Evolutionary conservation across 1,284 basidiomycete genomes (phyloP), one percentile per base, ranked within the genome.

Genomic region (Garcileccinum viscosum): DNA sequence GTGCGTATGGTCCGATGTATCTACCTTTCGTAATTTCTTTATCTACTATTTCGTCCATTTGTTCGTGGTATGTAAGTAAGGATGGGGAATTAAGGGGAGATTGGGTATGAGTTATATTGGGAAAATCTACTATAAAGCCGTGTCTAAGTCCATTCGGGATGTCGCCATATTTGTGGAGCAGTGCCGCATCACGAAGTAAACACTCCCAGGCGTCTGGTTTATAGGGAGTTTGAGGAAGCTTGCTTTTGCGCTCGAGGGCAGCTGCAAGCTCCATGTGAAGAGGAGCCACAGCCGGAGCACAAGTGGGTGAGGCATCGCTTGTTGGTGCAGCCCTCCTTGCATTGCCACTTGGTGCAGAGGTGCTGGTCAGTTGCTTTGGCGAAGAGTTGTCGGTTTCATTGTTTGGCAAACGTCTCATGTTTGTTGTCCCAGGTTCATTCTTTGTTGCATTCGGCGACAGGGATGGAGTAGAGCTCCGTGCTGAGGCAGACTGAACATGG

Each of bases 241-340:
- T 37, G 14, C 37, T 37, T 37, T 37, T 37, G 37, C 37, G 37
- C 37, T 37, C 8, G 7, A 61, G 72, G 75, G 67, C 78, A 81
- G 14, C 19, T 17, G 27, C 75, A 73, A 67, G 75, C 76, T 35
- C 77, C 75, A 58, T 80, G 79, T 15, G 37, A n/a, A 5, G 32
- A 2, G 0, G 67, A 42, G 0, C 71, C 65, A 30, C 78, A 81
- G 0, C 78, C 76, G 2, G 75, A 76, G 58, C 78, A 81, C 2
- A 73, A 11, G 64, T 76, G 76, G 30, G 8, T 17, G 14, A 37
- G 37, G 37, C 37, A 37, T 12, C 37, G 14, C 22, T 15, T 17
- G 1, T 50, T 9, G 0, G 33, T 24, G 42, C 71, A 72, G 0
- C 69, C 50, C 4, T 56, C 30, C 0, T 14, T 11, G 2, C 35